These are phyloP conservation scores for Trypanosoma avium DNA, from an alignment of 208 protist genomes.

Conservation along the genomic window DNA sequence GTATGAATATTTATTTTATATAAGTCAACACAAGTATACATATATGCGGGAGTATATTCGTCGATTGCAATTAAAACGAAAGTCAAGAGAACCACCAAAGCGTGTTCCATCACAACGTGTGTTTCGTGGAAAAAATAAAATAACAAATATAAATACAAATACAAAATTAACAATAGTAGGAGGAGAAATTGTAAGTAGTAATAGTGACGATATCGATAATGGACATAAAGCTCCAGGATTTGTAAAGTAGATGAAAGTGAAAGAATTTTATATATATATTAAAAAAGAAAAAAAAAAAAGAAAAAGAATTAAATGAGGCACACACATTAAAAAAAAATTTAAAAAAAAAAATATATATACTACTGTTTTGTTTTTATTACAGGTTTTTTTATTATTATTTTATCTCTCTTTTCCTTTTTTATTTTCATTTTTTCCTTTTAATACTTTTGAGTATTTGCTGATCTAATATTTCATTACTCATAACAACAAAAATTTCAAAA, in stretches of 20 bases:
- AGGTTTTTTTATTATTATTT: too few relatives aligned
- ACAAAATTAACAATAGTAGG: not conserved
- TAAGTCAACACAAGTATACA: conserved; percentile 64
- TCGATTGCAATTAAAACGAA: conserved; percentile 45
- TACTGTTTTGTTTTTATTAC: too few relatives aligned
- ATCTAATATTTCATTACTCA: too few relatives aligned
- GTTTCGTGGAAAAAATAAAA: not conserved
- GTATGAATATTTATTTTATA: conserved; percentile 81
- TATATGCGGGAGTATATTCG: conserved; percentile 82
- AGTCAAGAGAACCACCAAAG: conserved; percentile 67
- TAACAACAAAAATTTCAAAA: too few relatives aligned
- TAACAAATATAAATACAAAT: not conserved
- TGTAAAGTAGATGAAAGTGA: too few relatives aligned
- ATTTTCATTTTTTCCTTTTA: too few relatives aligned
- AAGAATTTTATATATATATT: conserved; percentile 8
- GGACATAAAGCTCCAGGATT: not conserved
- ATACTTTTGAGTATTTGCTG: too few relatives aligned
- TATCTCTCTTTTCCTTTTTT: too few relatives aligned
- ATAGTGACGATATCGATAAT: not conserved
- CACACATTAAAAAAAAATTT: too few relatives aligned
- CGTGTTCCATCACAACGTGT: conserved; percentile 40
- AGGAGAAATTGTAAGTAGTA: not conserved
- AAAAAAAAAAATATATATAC: too few relatives aligned
- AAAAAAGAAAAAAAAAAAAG: not conserved
- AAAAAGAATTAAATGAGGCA: too few relatives aligned